These are phyloP conservation scores for Gymnopilus dilepis DNA, from an alignment of 768 basidiomycete species.

Conservation along the genomic window DNA sequence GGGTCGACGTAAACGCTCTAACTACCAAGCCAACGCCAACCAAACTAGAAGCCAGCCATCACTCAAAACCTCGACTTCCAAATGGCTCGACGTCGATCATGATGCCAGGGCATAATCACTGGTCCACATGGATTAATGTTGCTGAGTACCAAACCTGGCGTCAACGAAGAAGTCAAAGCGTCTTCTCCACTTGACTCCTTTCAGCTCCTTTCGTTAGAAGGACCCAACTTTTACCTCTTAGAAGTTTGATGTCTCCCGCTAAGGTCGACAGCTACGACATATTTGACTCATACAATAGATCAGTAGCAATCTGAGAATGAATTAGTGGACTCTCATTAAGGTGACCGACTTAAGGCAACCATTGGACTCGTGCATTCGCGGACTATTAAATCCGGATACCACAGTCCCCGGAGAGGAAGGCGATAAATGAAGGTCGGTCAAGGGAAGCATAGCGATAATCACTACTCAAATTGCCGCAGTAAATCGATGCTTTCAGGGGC, in stretches of 20 bases:
- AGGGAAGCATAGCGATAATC: neutral
- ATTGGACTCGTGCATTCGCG: neutral
- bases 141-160: neutral
- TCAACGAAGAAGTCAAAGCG: neutral
- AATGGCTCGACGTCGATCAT: neutral
- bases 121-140: neutral
- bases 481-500: neutral
- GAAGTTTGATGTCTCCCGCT: neutral
- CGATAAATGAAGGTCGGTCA: neutral
- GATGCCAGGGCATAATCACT: neutral
- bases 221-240: neutral
- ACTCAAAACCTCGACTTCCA: neutral
- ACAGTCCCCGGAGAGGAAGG: neutral
- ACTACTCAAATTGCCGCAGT: neutral
- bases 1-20: neutral
- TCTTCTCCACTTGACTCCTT: neutral
- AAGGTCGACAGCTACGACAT: conserved; percentile 2
- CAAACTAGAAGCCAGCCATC: neutral
- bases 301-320: neutral
- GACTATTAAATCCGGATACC: neutral
- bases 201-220: neutral
- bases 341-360: neutral
- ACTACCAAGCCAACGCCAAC: neutral
- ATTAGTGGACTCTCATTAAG: neutral
- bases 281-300: neutral